Base-by-base conservation (phyloP, 1,139 yeast genomes). In the Williopsis jadinii region DNA sequence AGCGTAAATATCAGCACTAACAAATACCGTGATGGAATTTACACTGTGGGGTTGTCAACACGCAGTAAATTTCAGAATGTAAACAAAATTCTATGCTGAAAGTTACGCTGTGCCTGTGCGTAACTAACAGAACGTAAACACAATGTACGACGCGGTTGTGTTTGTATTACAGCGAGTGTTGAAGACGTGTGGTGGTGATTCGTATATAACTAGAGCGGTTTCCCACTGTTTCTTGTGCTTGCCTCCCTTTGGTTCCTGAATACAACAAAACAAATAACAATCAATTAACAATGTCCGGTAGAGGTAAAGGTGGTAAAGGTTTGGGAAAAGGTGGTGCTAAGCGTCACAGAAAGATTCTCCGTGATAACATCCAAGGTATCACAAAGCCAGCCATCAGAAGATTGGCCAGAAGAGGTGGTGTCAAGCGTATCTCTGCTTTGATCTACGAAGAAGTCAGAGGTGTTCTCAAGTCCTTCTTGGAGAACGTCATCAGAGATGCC, bases 351-450 rank as follows among this genome's bases (percentile, higher is more conserved):
- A 90, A 90, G 86, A 87, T 92, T 73, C 80, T 90, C 61, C 88
- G 97, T 80, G 98, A 92, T 71, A 92, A 92, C 90, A 90, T 92
- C 59, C 97, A 90, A 77, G 98, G 98, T 78, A 90, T 92, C 67
- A 92, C 98, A 54, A 92, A 92, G 80, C 98, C 98, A 68, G 98
- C 98, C 64, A 92, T 92, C 68, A 88, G 98, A 78, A 90, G 98
- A 85, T 84, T 92, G 64, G 98, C 98, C 49, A 90, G 98, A 83
- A 88, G 98, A 86, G 98, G 98, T 76, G 98, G 98, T 86, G 98
- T 92, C 66, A 92, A 92, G 84, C 96, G 97, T 84, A 92, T 92
- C 63, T 90, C 97, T 54, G 97, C 96, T 66, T 78, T 90, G 68
- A 90, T 92, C 70, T 92, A 92, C 77, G 97, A 92, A 75, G 97